Evolutionary conservation across 192 early-diverging fungal genomes (phyloP).

Genomic region (Coemansia reversa): DNA sequence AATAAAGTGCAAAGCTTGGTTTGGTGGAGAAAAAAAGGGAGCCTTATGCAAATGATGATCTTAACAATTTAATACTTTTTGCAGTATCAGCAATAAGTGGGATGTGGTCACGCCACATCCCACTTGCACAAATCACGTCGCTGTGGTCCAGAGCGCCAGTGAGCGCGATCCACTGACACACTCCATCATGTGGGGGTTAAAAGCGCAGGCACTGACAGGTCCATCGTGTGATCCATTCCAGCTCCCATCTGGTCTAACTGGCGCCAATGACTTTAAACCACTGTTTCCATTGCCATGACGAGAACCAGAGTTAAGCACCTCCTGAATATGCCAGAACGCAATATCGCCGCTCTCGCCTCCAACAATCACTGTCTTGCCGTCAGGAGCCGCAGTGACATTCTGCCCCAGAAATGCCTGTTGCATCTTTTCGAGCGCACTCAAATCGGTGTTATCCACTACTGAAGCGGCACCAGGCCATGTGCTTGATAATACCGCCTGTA

Average conservation of each 20-base stretch:
- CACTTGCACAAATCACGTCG: background rate
- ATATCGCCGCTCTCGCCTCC: conserved; percentile 31
- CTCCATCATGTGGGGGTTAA: conserved; percentile 40
- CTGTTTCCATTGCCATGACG: background rate
- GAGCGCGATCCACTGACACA: conserved; percentile 36
- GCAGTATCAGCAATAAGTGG: background rate
- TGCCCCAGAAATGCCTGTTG: conserved; percentile 24
- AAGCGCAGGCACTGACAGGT: conserved; percentile 34
- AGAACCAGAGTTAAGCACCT: background rate
- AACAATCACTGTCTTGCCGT: conserved; percentile 29
- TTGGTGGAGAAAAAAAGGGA: background rate
- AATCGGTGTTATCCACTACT: background rate
- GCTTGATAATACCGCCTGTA: conserved; percentile 1
- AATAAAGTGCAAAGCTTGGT: background rate
- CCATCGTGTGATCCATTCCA: conserved; percentile 38
- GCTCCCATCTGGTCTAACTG: conserved; percentile 17
- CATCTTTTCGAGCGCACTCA: conserved; percentile 8
- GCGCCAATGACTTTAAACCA: background rate
- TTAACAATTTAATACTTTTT: background rate
- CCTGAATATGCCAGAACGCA: conserved; percentile 29
- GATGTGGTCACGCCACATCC: background rate
- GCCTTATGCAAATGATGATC: background rate
- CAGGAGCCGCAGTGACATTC: conserved; percentile 30
- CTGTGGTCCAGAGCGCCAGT: conserved; percentile 34
- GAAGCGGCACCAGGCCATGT: background rate